phyloP scores from a whole-genome alignment of 2,329 filamentous ascomycete genomes.

The Seiridium unicorne region DNA sequence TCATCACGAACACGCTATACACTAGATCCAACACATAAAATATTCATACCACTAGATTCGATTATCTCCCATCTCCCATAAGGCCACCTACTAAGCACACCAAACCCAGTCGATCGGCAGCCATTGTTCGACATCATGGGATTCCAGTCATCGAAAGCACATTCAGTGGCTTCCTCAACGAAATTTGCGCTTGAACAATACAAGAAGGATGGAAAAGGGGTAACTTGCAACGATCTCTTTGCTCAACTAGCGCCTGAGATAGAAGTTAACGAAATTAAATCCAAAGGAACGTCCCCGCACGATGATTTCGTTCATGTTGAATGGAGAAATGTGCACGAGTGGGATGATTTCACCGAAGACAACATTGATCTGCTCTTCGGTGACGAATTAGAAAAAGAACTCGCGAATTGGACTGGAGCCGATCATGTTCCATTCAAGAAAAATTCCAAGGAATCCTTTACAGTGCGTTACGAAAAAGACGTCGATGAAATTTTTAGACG shows the following conservation, averaged over 20 bases:
- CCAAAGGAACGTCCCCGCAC: background rate
- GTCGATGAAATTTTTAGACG: background rate
- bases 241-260: too few relatives aligned
- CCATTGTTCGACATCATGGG: too few relatives aligned
- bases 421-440: background rate
- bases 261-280: background rate
- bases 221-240: background rate
- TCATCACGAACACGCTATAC: too few relatives aligned
- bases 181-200: too few relatives aligned
- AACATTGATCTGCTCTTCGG: background rate
- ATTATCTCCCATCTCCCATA: too few relatives aligned
- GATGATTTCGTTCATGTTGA: background rate
- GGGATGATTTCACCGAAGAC: background rate
- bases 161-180: too few relatives aligned
- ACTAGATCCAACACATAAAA: too few relatives aligned
- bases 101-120: too few relatives aligned
- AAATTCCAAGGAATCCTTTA: background rate
- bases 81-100: too few relatives aligned
- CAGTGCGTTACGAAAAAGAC: background rate
- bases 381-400: background rate
- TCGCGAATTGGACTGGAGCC: background rate
- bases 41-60: too few relatives aligned
- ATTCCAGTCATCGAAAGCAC: too few relatives aligned
- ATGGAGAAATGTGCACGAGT: background rate
- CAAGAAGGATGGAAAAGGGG: too few relatives aligned